Conservation (phyloP, 192 early-diverging fungal genomes). For the Coemansia reversa region DNA sequence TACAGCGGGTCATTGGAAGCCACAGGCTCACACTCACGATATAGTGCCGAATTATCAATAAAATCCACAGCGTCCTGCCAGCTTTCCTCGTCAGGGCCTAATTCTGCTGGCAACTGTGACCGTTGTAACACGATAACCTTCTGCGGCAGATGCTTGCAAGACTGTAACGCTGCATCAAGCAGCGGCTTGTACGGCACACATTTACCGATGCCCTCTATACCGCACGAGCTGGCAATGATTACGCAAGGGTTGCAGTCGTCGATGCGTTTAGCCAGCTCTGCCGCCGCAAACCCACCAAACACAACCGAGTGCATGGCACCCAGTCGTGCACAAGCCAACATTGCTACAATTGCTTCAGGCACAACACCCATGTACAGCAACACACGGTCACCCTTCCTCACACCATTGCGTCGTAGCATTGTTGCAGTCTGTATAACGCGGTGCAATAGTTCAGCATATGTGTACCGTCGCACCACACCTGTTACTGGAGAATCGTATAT, state of each 20-base stretch:
- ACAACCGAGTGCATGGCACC: slow-evolving; percentile 82
- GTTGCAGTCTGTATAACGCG: slow-evolving; percentile 66
- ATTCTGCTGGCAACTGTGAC: slow-evolving; percentile 50
- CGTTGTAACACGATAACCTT: slow-evolving; percentile 68
- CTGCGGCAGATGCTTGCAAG: slow-evolving; percentile 45
- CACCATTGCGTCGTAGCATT: slow-evolving; percentile 62
- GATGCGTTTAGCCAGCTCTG: slow-evolving; percentile 81
- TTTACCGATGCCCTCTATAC: slow-evolving; percentile 71
- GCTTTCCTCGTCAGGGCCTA: slow-evolving; percentile 45
- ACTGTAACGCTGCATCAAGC: slow-evolving; percentile 64
- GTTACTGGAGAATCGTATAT: slow-evolving; percentile 76
- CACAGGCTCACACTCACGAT: slow-evolving; percentile 58
- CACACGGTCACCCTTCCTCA: slow-evolving; percentile 70
- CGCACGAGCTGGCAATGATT: slow-evolving; percentile 73
- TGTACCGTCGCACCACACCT: slow-evolving; percentile 52
- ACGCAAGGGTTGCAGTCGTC: slow-evolving; percentile 74
- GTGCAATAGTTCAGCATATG: slow-evolving; percentile 67
- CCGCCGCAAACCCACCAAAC: slow-evolving; percentile 76
- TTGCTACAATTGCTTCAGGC: slow-evolving; percentile 73
- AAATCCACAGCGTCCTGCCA: slow-evolving; percentile 56
- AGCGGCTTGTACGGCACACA: slow-evolving; percentile 76
- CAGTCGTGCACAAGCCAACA: slow-evolving; percentile 82
- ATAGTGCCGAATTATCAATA: slow-evolving; percentile 50
- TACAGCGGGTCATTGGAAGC: slow-evolving; percentile 73
- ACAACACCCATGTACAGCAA: slow-evolving; percentile 86